Evolutionary conservation across 805 yeast genomes (phyloP).

Genomic region (Torulaspora delbrueckii): DNA sequence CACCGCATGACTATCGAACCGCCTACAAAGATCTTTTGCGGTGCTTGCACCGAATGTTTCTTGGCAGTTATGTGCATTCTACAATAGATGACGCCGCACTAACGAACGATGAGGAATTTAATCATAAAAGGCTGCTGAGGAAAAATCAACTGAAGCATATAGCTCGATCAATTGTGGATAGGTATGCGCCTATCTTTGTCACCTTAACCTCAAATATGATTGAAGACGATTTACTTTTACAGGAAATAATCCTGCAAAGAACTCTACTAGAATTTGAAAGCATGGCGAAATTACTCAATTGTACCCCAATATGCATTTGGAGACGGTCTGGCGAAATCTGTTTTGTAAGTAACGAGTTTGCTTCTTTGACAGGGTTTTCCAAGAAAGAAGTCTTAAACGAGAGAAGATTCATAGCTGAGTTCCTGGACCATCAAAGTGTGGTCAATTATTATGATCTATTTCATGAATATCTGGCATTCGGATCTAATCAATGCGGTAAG

Average conservation of each 20-base stretch:
- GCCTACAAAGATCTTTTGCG: constrained; percentile 20
- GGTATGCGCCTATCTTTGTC: constrained; percentile 69
- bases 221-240: constrained; percentile 63
- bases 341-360: constrained; percentile 69
- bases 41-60: constrained; percentile 16
- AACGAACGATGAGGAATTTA: constrained; percentile 3
- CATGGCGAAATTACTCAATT: constrained; percentile 44
- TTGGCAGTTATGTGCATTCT: constrained; percentile 7
- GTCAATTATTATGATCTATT: constrained; percentile 67
- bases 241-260: constrained; percentile 54
- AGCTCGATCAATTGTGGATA: constrained; percentile 42
- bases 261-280: constrained; percentile 53
- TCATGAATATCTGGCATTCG: constrained; percentile 59
- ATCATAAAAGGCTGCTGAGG: constrained; percentile 7
- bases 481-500: constrained; percentile 18
- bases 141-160: constrained; percentile 31
- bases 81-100: background rate
- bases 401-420: constrained; percentile 66
- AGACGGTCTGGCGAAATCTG: constrained; percentile 82
- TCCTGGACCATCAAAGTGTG: constrained; percentile 76
- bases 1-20: constrained; percentile 24
- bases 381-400: constrained; percentile 53
- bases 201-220: constrained; percentile 68
- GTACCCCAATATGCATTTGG: constrained; percentile 82
- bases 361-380: constrained; percentile 61